Base-by-base conservation (phyloP, 176 grass and related monocot species). In the Rhynchospora pubera region DNA sequence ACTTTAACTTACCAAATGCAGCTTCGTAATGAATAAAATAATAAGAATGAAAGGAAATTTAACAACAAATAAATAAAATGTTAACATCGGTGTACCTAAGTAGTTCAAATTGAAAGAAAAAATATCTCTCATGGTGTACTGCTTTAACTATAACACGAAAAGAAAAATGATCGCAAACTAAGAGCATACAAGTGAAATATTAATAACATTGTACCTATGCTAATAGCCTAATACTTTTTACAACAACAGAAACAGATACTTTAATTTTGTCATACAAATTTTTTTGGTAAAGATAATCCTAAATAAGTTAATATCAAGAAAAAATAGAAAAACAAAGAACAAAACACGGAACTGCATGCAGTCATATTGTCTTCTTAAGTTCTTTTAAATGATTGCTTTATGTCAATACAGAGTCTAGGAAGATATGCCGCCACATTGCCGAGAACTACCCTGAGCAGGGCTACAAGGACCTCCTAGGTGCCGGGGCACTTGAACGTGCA, bases 401-500 rank as follows among this genome's bases (percentile, higher is more conserved):
- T 78, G 21, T 8, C 6, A 34, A 28, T 19, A 62, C 88, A 97
- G 94, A 97, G 24, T 97, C 94, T 0, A 59, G 94, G 72, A 85
- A 86, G 5, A 97, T 94, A 83, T 93, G 93, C 75, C 91, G 94
- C 3, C 88, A 92, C 84, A 81, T 97, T 51, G 86, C 94, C 11
- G 83, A 97, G 83, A 87, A 89, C 67, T 97, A 97, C 83, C 77
- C 87, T 18, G 91, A 63, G 59, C 69, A 92, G 71, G 92, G 92
- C 55, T 86, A 94, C 88, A 86, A 79, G 30, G 77, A 94, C 30
- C 85, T 97, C 57, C 87, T 97, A 42, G 92, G 92, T 53, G 52
- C 88, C 14, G 94, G 94, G 6, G 85, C 91, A 39, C 90, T 97
- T 34, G 92, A 97, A 86, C 88, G 94, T 30, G 90, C 94, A 45